These are phyloP conservation scores for Paracamarosporium sp. DNA, from an alignment of 2,329 filamentous ascomycete species.

Conservation along the genomic window DNA sequence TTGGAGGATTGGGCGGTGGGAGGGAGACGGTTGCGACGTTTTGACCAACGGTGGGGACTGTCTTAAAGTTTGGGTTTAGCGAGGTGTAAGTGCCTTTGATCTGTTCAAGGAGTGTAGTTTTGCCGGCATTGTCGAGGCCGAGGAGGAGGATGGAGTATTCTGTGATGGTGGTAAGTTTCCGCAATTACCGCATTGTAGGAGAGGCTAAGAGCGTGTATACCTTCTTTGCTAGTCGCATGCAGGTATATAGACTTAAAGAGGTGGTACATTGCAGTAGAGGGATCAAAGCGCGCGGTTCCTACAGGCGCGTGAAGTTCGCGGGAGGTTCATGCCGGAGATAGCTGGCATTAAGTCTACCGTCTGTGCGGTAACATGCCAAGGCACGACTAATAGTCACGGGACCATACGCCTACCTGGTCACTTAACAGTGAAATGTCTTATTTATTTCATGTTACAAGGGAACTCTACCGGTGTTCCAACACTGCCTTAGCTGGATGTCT, in stretches of 20 bases:
- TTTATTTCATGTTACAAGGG: too few relatives aligned
- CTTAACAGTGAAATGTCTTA: too few relatives aligned
- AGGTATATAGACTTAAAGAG: slow-evolving; percentile 93
- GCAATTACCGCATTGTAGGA: neutral
- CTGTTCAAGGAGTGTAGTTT: slow-evolving; percentile 96
- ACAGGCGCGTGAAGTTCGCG: too few relatives aligned
- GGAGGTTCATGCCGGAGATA: too few relatives aligned
- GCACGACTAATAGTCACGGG: too few relatives aligned
- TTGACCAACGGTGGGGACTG: slow-evolving; percentile 95
- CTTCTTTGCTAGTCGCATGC: slow-evolving; percentile 96
- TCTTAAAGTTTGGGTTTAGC: slow-evolving; percentile 75
- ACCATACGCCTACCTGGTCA: too few relatives aligned
- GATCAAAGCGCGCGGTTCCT: slow-evolving; percentile 18
- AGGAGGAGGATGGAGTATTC: slow-evolving; percentile 98
- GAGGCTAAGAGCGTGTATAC: slow-evolving; percentile 50
- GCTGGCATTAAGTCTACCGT: too few relatives aligned
- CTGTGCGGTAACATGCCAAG: too few relatives aligned
- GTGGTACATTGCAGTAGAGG: slow-evolving; percentile 77
- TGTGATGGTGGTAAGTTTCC: slow-evolving; percentile 45
- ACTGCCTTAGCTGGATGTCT: too few relatives aligned
- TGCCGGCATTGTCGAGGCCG: slow-evolving; percentile 96
- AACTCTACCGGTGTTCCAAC: too few relatives aligned
- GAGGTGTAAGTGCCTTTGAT: slow-evolving; percentile 85
- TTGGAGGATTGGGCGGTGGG: slow-evolving; percentile 66
- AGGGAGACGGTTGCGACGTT: slow-evolving; percentile 92